Evolutionary conservation across 148 eudicot genomes (phyloP), one percentile per base, ranked within the genome.

Genomic region (Camellia japonica): DNA sequence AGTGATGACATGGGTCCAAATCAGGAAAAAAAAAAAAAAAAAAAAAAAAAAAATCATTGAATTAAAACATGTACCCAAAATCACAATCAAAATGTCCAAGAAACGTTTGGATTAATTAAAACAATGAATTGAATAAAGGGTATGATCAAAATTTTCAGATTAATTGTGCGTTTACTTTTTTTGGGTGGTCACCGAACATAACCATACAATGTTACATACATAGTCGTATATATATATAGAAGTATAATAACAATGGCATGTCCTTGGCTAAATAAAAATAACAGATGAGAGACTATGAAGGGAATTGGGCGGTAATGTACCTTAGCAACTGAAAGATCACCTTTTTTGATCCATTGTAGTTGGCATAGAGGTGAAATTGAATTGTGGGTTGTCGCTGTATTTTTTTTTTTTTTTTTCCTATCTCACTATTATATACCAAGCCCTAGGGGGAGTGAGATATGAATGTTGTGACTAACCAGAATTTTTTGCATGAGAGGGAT

Each of bases 391-490:
- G 56, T 58, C 42, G 68, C 42, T 64, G 64, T n/a, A 1, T 20
- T 64, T 64, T 72, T 54, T 54, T 30, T 43, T 20, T 11, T 43
- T 20, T 64, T 64, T 72, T 54, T 54, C 14, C 14, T 11, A 43
- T 72, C 75, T 19, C 61, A 14, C 61, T 51, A 56, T 20, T 51
- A 38, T 20, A 20, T 51, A 30, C 38, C 38, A 30, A 72, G 54
- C 58, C 15, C 58, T 71, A 42, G 74, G 10, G 74, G 10, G 12
- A 11, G 61, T 58, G 61, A 58, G 8, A 18, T 42, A 71, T 49
- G 74, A 75, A 69, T 60, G 76, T 79, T 56, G 84, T 82, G 81
- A 82, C 78, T 73, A 73, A 83, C 81, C 85, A 73, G 82, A 30
- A 44, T 56, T 74, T 67, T 47, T 74, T 18, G 20, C 42, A 8